Percentiles rank a stretch among this genome's conserved stretches.
Conservation (phyloP, 768 basidiomycete genomes). For the Phanerochaete carnosa region DNA sequence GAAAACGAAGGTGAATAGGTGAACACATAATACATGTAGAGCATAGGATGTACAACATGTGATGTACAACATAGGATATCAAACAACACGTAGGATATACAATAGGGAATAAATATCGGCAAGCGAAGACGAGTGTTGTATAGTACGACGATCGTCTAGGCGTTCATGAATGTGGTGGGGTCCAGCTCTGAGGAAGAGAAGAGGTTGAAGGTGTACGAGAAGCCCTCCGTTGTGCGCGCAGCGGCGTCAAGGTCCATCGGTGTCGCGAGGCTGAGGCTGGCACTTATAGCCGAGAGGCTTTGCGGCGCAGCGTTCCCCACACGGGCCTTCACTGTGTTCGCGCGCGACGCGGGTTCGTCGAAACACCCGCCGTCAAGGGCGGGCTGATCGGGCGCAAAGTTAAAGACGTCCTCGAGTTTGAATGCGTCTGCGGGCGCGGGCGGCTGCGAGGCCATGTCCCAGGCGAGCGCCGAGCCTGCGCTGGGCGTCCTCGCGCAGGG, state of each 20-base stretch:
- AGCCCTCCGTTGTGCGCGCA: neutral
- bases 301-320: too few relatives aligned
- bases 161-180: neutral
- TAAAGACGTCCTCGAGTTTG: constrained; percentile 9
- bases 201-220: neutral
- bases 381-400: neutral
- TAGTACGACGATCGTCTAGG: neutral
- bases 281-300: too few relatives aligned
- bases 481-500: neutral
- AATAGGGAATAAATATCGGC: neutral
- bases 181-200: neutral
- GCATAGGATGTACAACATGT: neutral
- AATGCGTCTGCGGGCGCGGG: neutral
- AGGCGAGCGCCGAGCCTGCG: neutral
- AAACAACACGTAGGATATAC: neutral
- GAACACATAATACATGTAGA: neutral
- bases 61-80: neutral
- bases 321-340: neutral
- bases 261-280: too few relatives aligned
- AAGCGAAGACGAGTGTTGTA: neutral
- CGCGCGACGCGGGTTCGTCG: neutral
- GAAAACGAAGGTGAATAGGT: neutral
- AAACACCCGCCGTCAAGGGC: neutral
- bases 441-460: neutral
- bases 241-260: neutral